phyloP scores from a whole-genome alignment of 2,329 filamentous ascomycete genomes.

The Stemphylium vesicarium region DNA sequence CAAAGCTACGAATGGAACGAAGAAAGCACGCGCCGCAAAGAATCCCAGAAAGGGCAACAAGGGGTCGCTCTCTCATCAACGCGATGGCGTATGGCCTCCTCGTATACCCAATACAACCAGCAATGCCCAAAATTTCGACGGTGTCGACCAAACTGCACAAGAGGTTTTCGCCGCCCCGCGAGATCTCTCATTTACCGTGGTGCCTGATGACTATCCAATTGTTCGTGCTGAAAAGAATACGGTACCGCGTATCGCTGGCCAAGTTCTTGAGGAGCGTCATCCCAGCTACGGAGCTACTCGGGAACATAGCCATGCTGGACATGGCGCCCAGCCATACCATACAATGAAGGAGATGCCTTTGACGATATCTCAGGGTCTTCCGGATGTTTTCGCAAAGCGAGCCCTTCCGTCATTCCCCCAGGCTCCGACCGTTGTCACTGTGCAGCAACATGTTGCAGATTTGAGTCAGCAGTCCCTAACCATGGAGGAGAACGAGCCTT shows the following conservation, averaged over 20 bases:
- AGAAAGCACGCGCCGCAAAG: background rate
- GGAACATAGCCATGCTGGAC: background rate
- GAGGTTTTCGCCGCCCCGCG: background rate
- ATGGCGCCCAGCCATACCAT: background rate
- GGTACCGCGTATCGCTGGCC: background rate
- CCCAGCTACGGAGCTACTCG: no score
- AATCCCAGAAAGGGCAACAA: conserved; percentile 7
- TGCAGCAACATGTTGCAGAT: background rate
- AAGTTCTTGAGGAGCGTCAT: background rate
- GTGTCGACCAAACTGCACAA: background rate
- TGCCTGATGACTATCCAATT: background rate
- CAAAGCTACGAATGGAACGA: background rate
- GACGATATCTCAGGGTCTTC: background rate
- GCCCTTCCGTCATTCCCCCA: background rate
- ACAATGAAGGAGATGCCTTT: background rate
- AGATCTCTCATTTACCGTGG: background rate
- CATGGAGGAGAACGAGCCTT: background rate
- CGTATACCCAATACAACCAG: background rate
- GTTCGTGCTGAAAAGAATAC: background rate
- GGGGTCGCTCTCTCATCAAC: background rate
- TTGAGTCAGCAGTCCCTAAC: background rate
- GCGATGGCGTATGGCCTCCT: conserved; percentile 6
- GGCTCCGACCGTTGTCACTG: background rate
- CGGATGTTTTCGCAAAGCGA: background rate
- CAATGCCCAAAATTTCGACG: background rate